These are phyloP conservation scores for Tuber indicum DNA, from an alignment of 495 filamentous ascomycete species.

Conservation along the genomic window DNA sequence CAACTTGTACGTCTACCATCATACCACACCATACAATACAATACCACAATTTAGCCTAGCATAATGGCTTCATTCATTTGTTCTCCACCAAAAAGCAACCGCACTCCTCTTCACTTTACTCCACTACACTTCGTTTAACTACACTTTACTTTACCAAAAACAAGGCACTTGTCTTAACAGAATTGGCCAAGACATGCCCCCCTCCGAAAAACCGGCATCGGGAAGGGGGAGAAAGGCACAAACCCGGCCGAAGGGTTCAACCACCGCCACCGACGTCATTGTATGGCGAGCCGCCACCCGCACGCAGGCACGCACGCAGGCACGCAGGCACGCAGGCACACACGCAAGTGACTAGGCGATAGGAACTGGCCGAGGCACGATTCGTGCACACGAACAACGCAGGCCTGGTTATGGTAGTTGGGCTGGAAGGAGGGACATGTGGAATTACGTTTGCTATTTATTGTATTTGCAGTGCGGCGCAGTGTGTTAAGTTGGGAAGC, in stretches of 20 bases:
- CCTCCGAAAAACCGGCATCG: neutral
- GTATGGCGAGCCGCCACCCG: neutral
- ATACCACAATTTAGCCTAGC: neutral
- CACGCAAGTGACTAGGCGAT: neutral
- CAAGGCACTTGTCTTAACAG: neutral
- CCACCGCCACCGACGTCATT: neutral
- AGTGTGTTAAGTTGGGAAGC: neutral
- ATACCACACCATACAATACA: neutral
- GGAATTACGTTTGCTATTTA: neutral
- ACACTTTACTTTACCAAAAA: neutral
- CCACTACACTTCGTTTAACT: neutral
- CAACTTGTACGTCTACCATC: neutral
- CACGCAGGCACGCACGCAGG: neutral
- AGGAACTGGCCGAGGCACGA: neutral
- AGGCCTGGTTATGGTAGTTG: neutral
- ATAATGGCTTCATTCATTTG: neutral
- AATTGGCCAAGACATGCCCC: neutral
- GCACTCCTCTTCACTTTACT: neutral
- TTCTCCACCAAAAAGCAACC: neutral
- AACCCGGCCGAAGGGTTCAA: neutral
- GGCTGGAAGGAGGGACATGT: neutral
- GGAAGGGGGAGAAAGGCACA: neutral
- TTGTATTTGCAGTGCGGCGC: neutral
- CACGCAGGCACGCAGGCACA: neutral
- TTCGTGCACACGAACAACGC: conserved; percentile 1